phyloP scores from a whole-genome alignment of 345 rosid genomes.

The Pugionium cornutum region DNA sequence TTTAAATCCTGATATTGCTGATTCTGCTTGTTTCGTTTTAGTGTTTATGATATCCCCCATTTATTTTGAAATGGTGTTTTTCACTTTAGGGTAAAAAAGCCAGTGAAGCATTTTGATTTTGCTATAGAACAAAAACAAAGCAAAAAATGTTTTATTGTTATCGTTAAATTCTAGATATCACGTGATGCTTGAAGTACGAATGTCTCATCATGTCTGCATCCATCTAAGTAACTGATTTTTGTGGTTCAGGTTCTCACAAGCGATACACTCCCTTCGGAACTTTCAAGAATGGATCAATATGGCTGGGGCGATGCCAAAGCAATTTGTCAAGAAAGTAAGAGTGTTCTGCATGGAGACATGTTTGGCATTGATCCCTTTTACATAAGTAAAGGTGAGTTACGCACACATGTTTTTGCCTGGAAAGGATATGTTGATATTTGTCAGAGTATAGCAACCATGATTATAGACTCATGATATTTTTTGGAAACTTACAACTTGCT shows the following conservation, averaged over 20 bases:
- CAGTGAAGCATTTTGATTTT: slow-evolving; percentile 8
- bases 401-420: slow-evolving; percentile 1
- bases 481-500: slow-evolving; percentile 8
- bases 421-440: slow-evolving; percentile 6
- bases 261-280: slow-evolving; percentile 30
- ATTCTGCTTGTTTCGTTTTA: slow-evolving; percentile 1
- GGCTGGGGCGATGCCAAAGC: slow-evolving; percentile 71
- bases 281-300: slow-evolving; percentile 68
- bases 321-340: slow-evolving; percentile 41
- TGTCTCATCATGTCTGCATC: slow-evolving; percentile 6
- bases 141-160: neutral
- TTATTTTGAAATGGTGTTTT: slow-evolving; percentile 1
- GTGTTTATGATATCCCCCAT: slow-evolving; percentile 11
- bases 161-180: neutral
- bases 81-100: neutral
- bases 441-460: slow-evolving; percentile 11
- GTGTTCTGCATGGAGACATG: slow-evolving; percentile 48
- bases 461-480: slow-evolving; percentile 18
- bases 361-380: slow-evolving; percentile 81
- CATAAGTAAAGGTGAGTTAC: slow-evolving; percentile 64
- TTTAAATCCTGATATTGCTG: slow-evolving; percentile 16
- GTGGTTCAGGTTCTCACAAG: slow-evolving; percentile 48
- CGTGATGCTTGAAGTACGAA: neutral
- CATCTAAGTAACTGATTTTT: slow-evolving; percentile 7
- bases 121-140: neutral